Evolutionary conservation across 106 monocot species (phyloP), one percentile per base, ranked within the genome.

Genomic region (Acorus gramineus): DNA sequence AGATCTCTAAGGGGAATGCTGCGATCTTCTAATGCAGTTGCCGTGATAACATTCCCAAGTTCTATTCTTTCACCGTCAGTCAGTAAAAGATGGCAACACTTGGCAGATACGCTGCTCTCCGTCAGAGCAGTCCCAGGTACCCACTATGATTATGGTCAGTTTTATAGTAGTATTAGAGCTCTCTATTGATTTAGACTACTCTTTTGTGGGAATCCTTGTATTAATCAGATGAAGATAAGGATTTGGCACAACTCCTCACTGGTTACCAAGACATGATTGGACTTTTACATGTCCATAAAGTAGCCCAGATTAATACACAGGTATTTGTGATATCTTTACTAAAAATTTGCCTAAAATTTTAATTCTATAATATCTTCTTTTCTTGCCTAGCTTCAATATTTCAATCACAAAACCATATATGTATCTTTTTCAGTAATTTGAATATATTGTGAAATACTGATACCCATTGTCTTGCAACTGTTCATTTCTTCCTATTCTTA

Each of bases 231-330:
- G 98, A 98, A 69, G 98, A 92, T 66, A 85, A 89, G 66, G 83
- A 98, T 56, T 65, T 98, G 64, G 82, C 85, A 53, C 85, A 92
- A 43, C 83, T 98, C 11, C 83, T 98, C 11, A 92, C 91, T 66
- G 98, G 98, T 49, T 98, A 98, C 69, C 92, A 98, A 60, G 92
- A 92, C 56, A 98, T 98, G 98, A 57, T 98, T 69, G 98, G 98
- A 14, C 69, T 98, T 85, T 59, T 98, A 50, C 85, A 92, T 77
- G 92, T 98, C 9, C 91, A 98, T 63, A 98, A 92, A 65, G 83
- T 98, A 59, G 91, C 88, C 53, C 87, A 88, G 69, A 73, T 79
- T 45, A 85, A 85, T 73, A 83, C 74, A 10, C 98, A 98, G 88
- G 98, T 84, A 72, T 14, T 6, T 60, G 28, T 14, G 9, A 60